Percentiles rank a stretch among this genome's conserved stretches.
Evolutionary conservation across 2,329 filamentous ascomycete species (phyloP).

Genomic region (Colletotrichum destructivum): DNA sequence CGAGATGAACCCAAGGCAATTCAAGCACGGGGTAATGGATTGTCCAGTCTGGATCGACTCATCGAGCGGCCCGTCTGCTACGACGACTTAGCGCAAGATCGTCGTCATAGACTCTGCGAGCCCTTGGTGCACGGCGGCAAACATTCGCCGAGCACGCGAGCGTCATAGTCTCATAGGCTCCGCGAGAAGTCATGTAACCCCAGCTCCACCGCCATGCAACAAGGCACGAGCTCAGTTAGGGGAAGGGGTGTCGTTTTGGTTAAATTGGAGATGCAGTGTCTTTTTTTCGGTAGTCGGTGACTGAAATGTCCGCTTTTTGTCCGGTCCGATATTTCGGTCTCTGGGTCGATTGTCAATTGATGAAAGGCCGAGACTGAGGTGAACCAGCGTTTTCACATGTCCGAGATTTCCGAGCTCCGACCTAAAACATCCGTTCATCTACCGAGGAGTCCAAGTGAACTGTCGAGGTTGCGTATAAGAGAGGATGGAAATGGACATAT

Average conservation of each 20-base stretch:
- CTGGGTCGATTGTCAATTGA: neutral
- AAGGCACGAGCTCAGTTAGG: neutral
- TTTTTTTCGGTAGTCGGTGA: conserved; percentile 8
- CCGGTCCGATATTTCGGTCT: too few species aligned
- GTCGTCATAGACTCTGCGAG: conserved; percentile 21
- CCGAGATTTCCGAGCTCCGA: neutral
- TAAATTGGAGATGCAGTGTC: neutral
- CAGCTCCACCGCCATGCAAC: neutral
- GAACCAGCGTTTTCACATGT: neutral
- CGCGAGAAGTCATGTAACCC: neutral
- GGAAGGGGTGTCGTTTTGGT: too few species aligned
- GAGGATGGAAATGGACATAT: too few species aligned
- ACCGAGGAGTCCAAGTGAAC: too few species aligned
- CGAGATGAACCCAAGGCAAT: neutral
- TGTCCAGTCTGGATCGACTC: neutral
- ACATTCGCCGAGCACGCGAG: neutral
- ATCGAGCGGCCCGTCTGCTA: too few species aligned
- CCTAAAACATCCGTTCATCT: too few species aligned
- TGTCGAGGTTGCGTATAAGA: too few species aligned
- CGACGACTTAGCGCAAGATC: neutral
- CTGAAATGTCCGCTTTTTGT: neutral
- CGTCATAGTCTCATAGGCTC: conserved; percentile 7
- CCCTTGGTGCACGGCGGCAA: neutral
- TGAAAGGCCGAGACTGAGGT: neutral
- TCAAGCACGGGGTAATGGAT: neutral